A percentile compares a stretch with the other conserved stretches of the same genome.
phyloP scores from a whole-genome alignment of 495 filamentous ascomycete genomes.

The Penicillium robsamsonii region DNA sequence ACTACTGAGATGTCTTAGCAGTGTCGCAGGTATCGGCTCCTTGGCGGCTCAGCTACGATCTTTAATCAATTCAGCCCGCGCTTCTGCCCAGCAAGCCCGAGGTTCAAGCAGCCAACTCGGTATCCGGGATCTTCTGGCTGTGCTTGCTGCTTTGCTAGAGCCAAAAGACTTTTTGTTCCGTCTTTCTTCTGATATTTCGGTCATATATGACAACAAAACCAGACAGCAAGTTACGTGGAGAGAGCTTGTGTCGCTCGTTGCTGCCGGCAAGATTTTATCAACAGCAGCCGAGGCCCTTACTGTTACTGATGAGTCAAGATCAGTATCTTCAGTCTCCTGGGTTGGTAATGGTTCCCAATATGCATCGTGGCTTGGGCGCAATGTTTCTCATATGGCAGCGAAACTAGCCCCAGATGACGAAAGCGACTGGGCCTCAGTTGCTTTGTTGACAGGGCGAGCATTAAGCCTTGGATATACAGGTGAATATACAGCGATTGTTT shows the following conservation, averaged over 20 bases:
- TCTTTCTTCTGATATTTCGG: constrained; percentile 51
- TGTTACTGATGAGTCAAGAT: constrained; percentile 37
- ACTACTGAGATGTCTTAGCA: constrained; percentile 67
- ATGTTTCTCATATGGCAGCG: constrained; percentile 54
- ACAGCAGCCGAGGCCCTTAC: constrained; percentile 73
- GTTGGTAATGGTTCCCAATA: constrained; percentile 63
- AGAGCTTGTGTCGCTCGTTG: constrained; percentile 63
- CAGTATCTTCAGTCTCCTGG: constrained; percentile 51
- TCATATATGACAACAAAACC: constrained; percentile 30
- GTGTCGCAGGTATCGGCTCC: constrained; percentile 68
- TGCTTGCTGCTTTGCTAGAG: constrained; percentile 55
- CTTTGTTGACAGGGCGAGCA: constrained; percentile 61
- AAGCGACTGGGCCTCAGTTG: constrained; percentile 51
- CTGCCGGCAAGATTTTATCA: constrained; percentile 69
- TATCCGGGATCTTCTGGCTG: constrained; percentile 40
- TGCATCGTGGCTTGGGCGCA: constrained; percentile 73
- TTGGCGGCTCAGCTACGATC: constrained; percentile 61
- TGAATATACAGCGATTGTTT: constrained; percentile 33
- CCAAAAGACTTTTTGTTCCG: constrained; percentile 50
- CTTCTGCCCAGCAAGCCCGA: constrained; percentile 27
- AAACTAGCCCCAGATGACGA: constrained; percentile 38
- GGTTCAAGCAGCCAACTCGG: constrained; percentile 29
- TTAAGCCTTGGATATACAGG: constrained; percentile 74
- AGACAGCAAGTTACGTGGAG: constrained; percentile 59
- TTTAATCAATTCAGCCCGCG: constrained; percentile 37